These are phyloP conservation scores for Thermoascus crustaceus DNA, from an alignment of 2,329 filamentous ascomycete genomes.

Conservation along the genomic window DNA sequence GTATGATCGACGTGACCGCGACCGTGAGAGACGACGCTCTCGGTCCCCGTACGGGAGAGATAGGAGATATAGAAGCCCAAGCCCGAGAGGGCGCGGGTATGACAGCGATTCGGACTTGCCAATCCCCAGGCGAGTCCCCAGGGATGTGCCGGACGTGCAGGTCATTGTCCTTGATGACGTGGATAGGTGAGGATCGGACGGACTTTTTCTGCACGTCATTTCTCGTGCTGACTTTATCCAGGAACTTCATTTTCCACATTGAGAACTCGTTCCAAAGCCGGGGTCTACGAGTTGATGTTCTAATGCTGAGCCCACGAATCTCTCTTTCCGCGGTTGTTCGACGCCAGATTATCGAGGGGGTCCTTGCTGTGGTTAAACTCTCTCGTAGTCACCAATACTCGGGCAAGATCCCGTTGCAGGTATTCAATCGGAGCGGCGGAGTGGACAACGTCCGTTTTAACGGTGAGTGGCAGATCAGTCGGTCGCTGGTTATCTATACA, in stretches of 20 bases:
- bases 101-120: conserved; percentile 57
- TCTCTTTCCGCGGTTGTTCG: conserved; percentile 72
- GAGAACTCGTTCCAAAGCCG: conserved; percentile 66
- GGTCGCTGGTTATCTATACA: conserved; percentile 1
- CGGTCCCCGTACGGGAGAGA: conserved; percentile 59
- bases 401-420: conserved; percentile 69
- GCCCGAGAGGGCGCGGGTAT: conserved; percentile 50
- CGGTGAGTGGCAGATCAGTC: conserved; percentile 31
- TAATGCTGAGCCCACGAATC: conserved; percentile 70
- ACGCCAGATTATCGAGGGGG: conserved; percentile 79
- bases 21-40: conserved; percentile 60
- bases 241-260: conserved; percentile 76
- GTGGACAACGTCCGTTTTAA: conserved; percentile 71
- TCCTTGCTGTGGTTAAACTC: conserved; percentile 74
- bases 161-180: conserved; percentile 74
- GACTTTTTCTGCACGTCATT: conserved; percentile 1
- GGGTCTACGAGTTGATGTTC: conserved; percentile 66
- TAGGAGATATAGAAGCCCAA: conserved; percentile 60
- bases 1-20: conserved; percentile 45
- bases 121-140: conserved; percentile 63
- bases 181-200: conserved; percentile 40
- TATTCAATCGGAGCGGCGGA: conserved; percentile 76
- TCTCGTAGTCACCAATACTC: conserved; percentile 59
- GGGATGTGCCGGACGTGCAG: conserved; percentile 81
- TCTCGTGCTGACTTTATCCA: conserved; percentile 18